A percentile compares a stretch with the other conserved stretches of the same genome.
phyloP scores from a whole-genome alignment of 1,139 yeast genomes.

The Hansenula sp. region DNA sequence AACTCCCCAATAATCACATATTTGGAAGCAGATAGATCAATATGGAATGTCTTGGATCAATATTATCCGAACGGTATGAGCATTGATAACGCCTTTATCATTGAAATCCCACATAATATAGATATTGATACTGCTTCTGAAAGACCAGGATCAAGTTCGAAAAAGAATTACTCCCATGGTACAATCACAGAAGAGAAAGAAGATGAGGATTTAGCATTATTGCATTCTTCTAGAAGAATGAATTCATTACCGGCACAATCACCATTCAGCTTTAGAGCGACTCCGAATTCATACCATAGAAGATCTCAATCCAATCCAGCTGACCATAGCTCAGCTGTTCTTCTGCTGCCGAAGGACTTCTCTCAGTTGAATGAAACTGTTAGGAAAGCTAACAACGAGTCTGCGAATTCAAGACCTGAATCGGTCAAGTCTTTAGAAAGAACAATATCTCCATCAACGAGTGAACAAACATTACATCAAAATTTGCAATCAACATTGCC shows the following conservation, averaged over 20 bases:
- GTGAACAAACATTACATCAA: not conserved
- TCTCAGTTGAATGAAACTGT: slow-evolving; percentile 1
- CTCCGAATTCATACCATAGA: slow-evolving; percentile 13
- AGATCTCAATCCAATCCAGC: slow-evolving; percentile 23
- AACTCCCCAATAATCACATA: slow-evolving; percentile 18
- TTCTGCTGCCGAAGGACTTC: slow-evolving; percentile 14
- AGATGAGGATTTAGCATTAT: slow-evolving; percentile 10
- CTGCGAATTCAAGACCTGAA: not conserved
- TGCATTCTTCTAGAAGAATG: slow-evolving; percentile 10
- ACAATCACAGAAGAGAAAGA: slow-evolving; percentile 20
- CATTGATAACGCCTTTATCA: slow-evolving; percentile 62
- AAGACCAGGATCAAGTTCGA: not conserved
- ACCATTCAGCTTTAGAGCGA: slow-evolving; percentile 1
- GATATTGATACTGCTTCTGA: too few relatives aligned
- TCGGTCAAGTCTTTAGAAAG: not conserved
- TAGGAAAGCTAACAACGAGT: not conserved
- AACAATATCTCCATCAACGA: slow-evolving; percentile 2
- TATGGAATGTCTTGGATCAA: slow-evolving; percentile 56
- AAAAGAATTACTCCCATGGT: slow-evolving; percentile 12
- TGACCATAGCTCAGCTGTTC: slow-evolving; percentile 21
- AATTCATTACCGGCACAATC: slow-evolving; percentile 15
- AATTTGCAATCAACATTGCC: not conserved
- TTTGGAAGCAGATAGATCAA: slow-evolving; percentile 64
- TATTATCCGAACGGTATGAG: slow-evolving; percentile 68
- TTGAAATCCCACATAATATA: slow-evolving; percentile 37